A percentile compares a stretch with the other conserved stretches of the same genome.
Evolutionary conservation across 2,329 filamentous ascomycete genomes (phyloP).

Genomic region (Curvularia hawaiiensis): DNA sequence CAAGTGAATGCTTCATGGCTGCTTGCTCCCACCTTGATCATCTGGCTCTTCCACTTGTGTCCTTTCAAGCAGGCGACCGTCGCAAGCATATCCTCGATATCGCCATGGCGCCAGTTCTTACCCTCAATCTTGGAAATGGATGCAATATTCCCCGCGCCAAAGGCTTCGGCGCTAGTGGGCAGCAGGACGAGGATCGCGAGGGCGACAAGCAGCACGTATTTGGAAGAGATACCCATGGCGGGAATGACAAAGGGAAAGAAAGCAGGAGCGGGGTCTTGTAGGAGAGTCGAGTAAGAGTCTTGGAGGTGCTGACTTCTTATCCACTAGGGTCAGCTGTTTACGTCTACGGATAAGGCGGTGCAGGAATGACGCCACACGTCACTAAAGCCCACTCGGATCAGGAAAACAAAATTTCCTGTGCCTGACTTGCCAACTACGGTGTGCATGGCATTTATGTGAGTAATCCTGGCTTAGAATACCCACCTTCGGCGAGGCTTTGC

Average conservation of each 20-base stretch:
- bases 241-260: not conserved
- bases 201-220: slow-evolving; percentile 44
- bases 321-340: slow-evolving; percentile 16
- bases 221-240: slow-evolving; percentile 42
- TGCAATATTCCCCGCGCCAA: slow-evolving; percentile 56
- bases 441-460: not conserved
- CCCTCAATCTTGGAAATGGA: slow-evolving; percentile 50
- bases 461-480: not conserved
- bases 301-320: slow-evolving; percentile 6
- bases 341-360: slow-evolving; percentile 17
- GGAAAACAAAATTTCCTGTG: not conserved
- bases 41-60: slow-evolving; percentile 52
- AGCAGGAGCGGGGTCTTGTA: not conserved
- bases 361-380: slow-evolving; percentile 17
- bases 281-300: slow-evolving; percentile 7
- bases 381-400: slow-evolving; percentile 1
- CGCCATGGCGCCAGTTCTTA: slow-evolving; percentile 59
- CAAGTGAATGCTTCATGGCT: not conserved
- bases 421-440: not conserved
- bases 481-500: slow-evolving; percentile 10
- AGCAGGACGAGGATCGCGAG: slow-evolving; percentile 46
- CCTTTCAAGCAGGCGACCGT: slow-evolving; percentile 53
- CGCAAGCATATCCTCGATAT: slow-evolving; percentile 58
- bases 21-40: slow-evolving; percentile 48
- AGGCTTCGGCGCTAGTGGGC: slow-evolving; percentile 46